These are phyloP conservation scores for Protomyces lactucae-debilis DNA, from an alignment of 1,139 yeast species.

Conservation along the genomic window DNA sequence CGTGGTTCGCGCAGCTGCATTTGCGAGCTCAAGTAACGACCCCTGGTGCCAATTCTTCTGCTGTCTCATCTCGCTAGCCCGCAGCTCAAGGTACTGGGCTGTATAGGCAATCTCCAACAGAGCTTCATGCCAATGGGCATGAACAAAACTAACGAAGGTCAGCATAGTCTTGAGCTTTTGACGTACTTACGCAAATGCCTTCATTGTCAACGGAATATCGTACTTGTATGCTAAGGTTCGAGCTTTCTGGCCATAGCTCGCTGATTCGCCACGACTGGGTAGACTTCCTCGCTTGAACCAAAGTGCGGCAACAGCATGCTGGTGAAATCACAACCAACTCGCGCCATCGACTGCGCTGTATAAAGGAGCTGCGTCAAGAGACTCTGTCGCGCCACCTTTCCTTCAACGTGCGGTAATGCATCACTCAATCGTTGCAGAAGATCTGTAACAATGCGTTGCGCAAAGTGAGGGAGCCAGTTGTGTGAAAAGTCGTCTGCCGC, in stretches of 20 bases:
- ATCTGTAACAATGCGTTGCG: slow-evolving; percentile 41
- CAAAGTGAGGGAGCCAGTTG: slow-evolving; percentile 44
- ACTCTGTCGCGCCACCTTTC: slow-evolving; percentile 53
- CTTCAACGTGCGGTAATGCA: slow-evolving; percentile 43
- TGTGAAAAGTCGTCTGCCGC: slow-evolving; percentile 36
- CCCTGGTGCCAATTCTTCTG: no score
- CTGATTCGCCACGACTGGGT: slow-evolving; percentile 12
- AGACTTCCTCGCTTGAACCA: slow-evolving; percentile 29
- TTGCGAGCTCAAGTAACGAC: no score
- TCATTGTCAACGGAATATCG: background rate
- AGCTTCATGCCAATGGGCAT: no score
- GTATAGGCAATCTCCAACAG: no score
- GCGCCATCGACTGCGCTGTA: slow-evolving; percentile 67
- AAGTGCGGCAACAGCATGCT: slow-evolving; percentile 35
- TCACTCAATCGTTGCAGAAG: slow-evolving; percentile 41
- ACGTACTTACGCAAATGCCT: no score
- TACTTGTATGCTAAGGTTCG: background rate
- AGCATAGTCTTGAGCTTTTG: no score
- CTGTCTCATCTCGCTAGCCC: no score
- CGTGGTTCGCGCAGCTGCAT: no score
- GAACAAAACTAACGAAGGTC: no score
- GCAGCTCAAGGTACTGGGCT: no score
- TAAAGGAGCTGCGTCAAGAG: slow-evolving; percentile 67
- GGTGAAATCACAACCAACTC: slow-evolving; percentile 65
- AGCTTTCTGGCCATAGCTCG: slow-evolving; percentile 16